Conservation (phyloP, 2,329 filamentous ascomycete genomes). For the Xylaria sp. region DNA sequence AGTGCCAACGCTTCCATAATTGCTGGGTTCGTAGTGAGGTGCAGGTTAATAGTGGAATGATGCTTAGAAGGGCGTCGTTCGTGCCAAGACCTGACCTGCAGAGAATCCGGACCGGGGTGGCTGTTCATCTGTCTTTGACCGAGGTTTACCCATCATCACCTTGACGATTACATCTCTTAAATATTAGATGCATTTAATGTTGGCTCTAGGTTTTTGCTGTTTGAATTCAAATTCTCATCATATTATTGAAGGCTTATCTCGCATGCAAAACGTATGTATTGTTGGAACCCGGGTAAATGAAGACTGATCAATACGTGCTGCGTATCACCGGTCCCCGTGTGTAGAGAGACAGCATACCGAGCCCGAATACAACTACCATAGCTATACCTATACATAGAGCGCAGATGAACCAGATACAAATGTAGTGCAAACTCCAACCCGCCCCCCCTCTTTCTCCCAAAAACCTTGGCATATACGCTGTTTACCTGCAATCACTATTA, state of each 20-base stretch:
- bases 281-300: too few relatives aligned
- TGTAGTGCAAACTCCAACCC: background rate
- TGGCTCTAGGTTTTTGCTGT: background rate
- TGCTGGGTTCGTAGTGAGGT: background rate
- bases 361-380: background rate
- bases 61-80: background rate
- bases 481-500: background rate
- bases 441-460: background rate
- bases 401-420: constrained; percentile 17
- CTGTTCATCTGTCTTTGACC: background rate
- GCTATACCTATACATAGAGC: background rate
- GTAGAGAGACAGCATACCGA: background rate
- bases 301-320: background rate
- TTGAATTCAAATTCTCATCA: background rate
- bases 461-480: background rate
- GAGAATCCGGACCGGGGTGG: too few relatives aligned
- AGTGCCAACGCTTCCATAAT: constrained; percentile 37
- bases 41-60: constrained; percentile 4
- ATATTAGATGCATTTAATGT: background rate
- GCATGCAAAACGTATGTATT: background rate
- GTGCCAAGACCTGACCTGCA: constrained; percentile 9
- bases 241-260: background rate
- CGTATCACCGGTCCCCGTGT: background rate
- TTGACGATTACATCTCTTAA: background rate
- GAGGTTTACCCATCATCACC: constrained; percentile 5